Evolutionary conservation across 192 early-diverging fungal species (phyloP).

Genomic region (Coemansia biformis): DNA sequence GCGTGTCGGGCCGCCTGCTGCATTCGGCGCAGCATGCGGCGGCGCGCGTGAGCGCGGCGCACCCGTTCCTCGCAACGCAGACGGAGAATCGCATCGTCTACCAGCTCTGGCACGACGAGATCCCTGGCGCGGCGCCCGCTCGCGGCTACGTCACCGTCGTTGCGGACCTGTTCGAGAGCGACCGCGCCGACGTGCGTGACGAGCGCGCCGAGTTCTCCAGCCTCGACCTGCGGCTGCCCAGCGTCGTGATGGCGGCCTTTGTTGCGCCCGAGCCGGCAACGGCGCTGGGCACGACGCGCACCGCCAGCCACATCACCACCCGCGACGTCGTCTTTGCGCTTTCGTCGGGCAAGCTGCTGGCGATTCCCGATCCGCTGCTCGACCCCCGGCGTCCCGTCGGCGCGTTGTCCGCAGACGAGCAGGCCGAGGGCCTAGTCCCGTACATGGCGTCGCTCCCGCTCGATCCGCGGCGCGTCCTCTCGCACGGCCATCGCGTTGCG

Average conservation of each 20-base stretch:
- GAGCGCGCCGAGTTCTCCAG: constrained; percentile 75
- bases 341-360: constrained; percentile 35
- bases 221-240: constrained; percentile 59
- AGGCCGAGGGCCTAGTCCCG: constrained; percentile 80
- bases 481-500: constrained; percentile 62
- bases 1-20: constrained; percentile 79
- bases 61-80: constrained; percentile 64
- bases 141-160: constrained; percentile 77
- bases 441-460: constrained; percentile 68
- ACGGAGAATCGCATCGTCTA: constrained; percentile 87
- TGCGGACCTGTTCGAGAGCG: constrained; percentile 85
- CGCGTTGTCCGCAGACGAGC: constrained; percentile 68
- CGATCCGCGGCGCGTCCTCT: constrained; percentile 71
- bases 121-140: constrained; percentile 25
- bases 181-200: constrained; percentile 59
- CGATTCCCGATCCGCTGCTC: constrained; percentile 56
- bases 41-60: constrained; percentile 36
- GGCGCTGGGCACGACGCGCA: constrained; percentile 79
- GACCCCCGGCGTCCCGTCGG: constrained; percentile 76
- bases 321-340: constrained; percentile 71
- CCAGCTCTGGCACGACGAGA: constrained; percentile 81
- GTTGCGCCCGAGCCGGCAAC: constrained; percentile 67
- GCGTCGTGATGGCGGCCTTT: constrained; percentile 72
- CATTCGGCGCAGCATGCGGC: constrained; percentile 63
- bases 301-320: constrained; percentile 78